Evolutionary conservation across 192 early-diverging fungal species (phyloP).

Genomic region (Kickxella alabastrina): DNA sequence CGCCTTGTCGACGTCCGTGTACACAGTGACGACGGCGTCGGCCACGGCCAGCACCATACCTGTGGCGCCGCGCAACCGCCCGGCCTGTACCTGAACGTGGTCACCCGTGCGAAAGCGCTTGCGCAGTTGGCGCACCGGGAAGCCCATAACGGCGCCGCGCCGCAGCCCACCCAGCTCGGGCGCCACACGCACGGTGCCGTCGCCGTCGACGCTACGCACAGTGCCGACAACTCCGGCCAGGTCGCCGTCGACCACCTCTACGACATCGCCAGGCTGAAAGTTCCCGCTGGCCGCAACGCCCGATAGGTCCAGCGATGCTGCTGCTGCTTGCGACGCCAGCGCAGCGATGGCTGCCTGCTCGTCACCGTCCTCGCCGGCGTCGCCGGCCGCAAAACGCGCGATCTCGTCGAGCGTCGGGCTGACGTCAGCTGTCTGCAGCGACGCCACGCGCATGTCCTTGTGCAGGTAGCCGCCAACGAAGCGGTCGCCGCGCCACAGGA

Average conservation of each 20-base stretch:
- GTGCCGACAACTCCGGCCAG: slow-evolving; percentile 72
- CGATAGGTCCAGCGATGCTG: slow-evolving; percentile 13
- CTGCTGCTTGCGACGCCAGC: slow-evolving; percentile 55
- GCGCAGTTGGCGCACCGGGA: slow-evolving; percentile 67
- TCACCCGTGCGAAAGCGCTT: slow-evolving; percentile 94
- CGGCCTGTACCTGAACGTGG: slow-evolving; percentile 89
- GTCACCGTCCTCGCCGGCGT: slow-evolving; percentile 63
- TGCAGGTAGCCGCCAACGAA: slow-evolving; percentile 79
- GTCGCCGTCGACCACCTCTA: slow-evolving; percentile 83
- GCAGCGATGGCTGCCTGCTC: slow-evolving; percentile 59
- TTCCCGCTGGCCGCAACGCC: slow-evolving; percentile 51
- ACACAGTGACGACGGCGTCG: slow-evolving; percentile 75
- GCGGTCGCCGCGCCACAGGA: slow-evolving; percentile 57
- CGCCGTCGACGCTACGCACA: slow-evolving; percentile 65
- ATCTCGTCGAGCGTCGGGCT: slow-evolving; percentile 93
- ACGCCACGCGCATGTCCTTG: slow-evolving; percentile 70
- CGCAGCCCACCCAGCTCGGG: slow-evolving; percentile 58
- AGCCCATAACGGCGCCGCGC: slow-evolving; percentile 51
- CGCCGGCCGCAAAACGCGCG: slow-evolving; percentile 61
- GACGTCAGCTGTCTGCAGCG: slow-evolving; percentile 64
- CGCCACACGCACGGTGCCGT: slow-evolving; percentile 67
- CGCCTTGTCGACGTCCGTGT: slow-evolving; percentile 63
- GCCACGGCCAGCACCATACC: slow-evolving; percentile 85
- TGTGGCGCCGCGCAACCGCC: slow-evolving; percentile 76
- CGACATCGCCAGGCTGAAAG: slow-evolving; percentile 75